Conservation (phyloP, 2,329 filamentous ascomycete species). For the Pezicula neosporulosa region DNA sequence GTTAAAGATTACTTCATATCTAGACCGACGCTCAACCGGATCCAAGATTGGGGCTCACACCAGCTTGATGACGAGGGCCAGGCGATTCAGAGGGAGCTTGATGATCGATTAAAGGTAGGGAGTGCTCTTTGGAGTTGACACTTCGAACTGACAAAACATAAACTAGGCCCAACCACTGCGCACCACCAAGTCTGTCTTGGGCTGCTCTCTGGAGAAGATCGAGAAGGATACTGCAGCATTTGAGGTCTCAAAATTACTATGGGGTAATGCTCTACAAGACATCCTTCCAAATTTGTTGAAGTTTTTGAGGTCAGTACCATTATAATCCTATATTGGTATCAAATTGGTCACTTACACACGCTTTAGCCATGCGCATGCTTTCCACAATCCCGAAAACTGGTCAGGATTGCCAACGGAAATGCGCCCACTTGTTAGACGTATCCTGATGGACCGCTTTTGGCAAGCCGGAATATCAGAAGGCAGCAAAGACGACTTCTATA, state of each 20-base stretch:
- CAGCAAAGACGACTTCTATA: constrained; percentile 95
- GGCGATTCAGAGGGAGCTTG: constrained; percentile 73
- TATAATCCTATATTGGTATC: neutral
- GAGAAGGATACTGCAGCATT: constrained; percentile 71
- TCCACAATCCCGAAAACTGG: constrained; percentile 87
- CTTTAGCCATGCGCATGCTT: constrained; percentile 77
- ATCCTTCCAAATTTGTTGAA: constrained; percentile 86
- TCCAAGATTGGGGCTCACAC: constrained; percentile 79
- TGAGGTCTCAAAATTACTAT: constrained; percentile 73
- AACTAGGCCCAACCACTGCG: constrained; percentile 67
- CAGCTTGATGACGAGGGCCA: constrained; percentile 77
- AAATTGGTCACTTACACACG: neutral
- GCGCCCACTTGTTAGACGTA: constrained; percentile 71
- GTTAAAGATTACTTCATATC: constrained; percentile 76
- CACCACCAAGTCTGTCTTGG: constrained; percentile 87
- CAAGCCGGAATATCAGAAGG: constrained; percentile 95
- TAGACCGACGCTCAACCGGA: constrained; percentile 63
- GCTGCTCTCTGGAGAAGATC: constrained; percentile 86
- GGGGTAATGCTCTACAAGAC: constrained; percentile 76
- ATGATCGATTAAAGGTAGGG: constrained; percentile 67
- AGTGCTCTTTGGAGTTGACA: constrained; percentile 15
- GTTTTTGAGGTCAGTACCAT: constrained; percentile 61
- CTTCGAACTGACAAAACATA: constrained; percentile 25
- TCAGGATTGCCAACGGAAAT: constrained; percentile 70
- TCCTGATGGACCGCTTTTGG: constrained; percentile 95